phyloP scores from a whole-genome alignment of 345 rosid genomes.

The Eucalyptus melliodora region DNA sequence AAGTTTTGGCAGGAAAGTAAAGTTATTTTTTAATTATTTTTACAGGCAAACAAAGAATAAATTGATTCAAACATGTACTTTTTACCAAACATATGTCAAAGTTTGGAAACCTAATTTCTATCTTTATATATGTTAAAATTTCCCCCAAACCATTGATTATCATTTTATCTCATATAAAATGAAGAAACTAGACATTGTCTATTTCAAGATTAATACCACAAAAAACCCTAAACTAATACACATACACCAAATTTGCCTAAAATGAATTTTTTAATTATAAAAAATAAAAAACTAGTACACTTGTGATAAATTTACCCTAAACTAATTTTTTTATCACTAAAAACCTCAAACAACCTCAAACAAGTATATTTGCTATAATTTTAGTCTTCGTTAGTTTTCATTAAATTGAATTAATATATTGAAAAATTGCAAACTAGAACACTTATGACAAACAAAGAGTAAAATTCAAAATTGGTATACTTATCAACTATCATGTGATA shows the following conservation, averaged over 20 bases:
- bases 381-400: no score
- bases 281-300: no score
- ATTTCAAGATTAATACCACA: no score
- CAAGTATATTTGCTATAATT: neutral
- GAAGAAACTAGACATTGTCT: neutral
- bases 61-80: neutral
- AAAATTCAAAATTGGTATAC: neutral
- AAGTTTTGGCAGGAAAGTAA: neutral
- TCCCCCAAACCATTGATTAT: neutral
- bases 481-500: neutral
- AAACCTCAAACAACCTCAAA: neutral
- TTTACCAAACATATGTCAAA: neutral
- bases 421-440: neutral
- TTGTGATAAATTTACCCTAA: neutral
- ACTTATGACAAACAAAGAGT: neutral
- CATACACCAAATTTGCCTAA: no score
- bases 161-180: no score
- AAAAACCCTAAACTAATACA: fast-evolving
- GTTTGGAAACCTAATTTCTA: neutral
- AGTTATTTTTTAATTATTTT: no score
- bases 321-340: neutral
- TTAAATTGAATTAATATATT: no score
- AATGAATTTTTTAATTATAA: no score
- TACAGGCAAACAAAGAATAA: neutral
- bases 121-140: neutral